Evolutionary conservation across 345 rosid species (phyloP), one percentile per base, ranked within the genome.

Genomic region (Hirschfeldia incana): DNA sequence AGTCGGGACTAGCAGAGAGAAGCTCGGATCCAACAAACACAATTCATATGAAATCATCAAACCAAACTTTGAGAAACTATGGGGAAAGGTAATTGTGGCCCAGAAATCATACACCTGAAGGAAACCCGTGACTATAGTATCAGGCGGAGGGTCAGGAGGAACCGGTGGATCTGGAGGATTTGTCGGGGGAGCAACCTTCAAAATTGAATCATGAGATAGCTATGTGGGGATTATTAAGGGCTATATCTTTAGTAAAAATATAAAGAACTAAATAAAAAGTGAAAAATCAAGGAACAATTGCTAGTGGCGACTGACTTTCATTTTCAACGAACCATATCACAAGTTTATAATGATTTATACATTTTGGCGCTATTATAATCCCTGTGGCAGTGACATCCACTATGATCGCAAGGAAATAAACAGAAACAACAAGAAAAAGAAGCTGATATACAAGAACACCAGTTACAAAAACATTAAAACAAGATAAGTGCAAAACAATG

Each of bases 311-410:
- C 65, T 49, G 65, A 49, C 65, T 49, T 60, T 46, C 17, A 34
- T 49, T 61, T 61, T 73, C 78, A 73, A 62, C 70, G 70, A 73
- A 67, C 78, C 82, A 73, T 60, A 67, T 73, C 74, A 79, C 59
- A 73, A 73, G 82, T 68, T 79, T 34, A 46, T 8, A 60, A 72
- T 78, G 81, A 72, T 72, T 39, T 30, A 30, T 58, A 58, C 1
- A 0, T 30, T 53, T 29, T 78, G 81, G 68, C 39, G 62, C 51
- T 66, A 72, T 58, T 78, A 78, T 58, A 42, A 46, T 72, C 73
- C 77, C 42, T 58, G 62, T 72, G 63, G 69, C 57, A 78, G 62
- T 72, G 63, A 63, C 57, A 78, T 72, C 77, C 82, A 72, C 73
- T 67, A 58, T 67, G 26, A 4, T 67, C 82, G 26, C 63, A 17